A percentile compares a stretch with the other conserved stretches of the same genome.
phyloP scores from a whole-genome alignment of 306 rosid species.

The Rosa rugosa region DNA sequence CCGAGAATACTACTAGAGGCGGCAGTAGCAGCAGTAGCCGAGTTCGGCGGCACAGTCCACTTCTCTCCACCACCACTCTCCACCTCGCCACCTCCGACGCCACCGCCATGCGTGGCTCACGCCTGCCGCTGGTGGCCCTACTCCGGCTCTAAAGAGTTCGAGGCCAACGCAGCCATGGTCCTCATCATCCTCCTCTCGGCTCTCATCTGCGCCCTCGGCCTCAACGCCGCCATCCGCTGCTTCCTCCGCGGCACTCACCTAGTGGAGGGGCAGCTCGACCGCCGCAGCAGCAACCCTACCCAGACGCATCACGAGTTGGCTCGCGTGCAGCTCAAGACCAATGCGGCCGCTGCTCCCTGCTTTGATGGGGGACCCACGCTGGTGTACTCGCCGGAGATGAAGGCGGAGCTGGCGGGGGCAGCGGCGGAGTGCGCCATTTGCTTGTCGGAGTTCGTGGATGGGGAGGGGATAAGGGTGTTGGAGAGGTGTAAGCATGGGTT shows the following conservation, averaged over 20 bases:
- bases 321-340: constrained; percentile 20
- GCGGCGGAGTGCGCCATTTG: constrained; percentile 53
- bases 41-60: background rate
- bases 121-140: constrained; percentile 40
- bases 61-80: constrained; percentile 18
- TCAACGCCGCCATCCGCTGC: constrained; percentile 47
- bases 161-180: constrained; percentile 44
- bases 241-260: constrained; percentile 31
- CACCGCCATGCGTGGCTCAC: constrained; percentile 16
- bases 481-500: constrained; percentile 49
- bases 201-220: constrained; percentile 41
- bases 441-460: constrained; percentile 47
- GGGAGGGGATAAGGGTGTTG: constrained; percentile 43
- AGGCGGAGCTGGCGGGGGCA: constrained; percentile 33
- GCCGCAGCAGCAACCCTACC: background rate
- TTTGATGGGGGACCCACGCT: constrained; percentile 24
- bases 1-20: background rate
- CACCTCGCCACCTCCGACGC: constrained; percentile 1
- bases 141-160: constrained; percentile 41
- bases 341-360: background rate
- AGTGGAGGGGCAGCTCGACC: background rate
- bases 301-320: background rate
- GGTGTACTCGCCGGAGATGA: constrained; percentile 36
- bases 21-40: background rate
- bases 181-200: constrained; percentile 50